Conservation (phyloP, 805 yeast genomes). For the Jamesozyma rosinii region DNA sequence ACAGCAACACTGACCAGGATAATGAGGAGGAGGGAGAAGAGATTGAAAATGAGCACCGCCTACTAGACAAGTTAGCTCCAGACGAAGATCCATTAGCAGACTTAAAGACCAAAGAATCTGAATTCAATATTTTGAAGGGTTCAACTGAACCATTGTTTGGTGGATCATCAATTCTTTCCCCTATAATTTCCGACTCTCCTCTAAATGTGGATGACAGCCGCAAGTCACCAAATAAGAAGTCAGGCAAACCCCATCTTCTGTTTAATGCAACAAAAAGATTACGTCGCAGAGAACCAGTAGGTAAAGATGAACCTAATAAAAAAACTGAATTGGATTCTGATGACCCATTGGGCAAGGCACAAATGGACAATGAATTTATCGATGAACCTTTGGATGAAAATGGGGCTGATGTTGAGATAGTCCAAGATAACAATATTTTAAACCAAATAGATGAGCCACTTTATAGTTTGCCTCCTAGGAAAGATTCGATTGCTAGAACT, state of each 20-base stretch:
- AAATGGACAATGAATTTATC: conserved; percentile 26
- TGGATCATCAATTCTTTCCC: conserved; percentile 15
- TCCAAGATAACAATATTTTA: conserved; percentile 12
- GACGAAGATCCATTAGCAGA: conserved; percentile 34
- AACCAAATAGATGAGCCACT: conserved; percentile 21
- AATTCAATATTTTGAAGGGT: conserved; percentile 15
- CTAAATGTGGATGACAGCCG: conserved; percentile 5
- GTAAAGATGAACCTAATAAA: conserved; percentile 14
- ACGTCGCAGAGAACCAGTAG: conserved; percentile 29
- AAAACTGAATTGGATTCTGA: conserved; percentile 4
- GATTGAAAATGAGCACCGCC: conserved; percentile 3
- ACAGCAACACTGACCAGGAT: not conserved
- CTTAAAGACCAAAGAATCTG: conserved; percentile 33
- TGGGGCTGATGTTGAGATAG: conserved; percentile 13
- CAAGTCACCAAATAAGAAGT: conserved; percentile 17
- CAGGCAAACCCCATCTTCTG: conserved; percentile 2
- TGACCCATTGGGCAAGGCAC: conserved; percentile 29
- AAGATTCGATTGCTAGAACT: not conserved
- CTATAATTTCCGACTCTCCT: conserved; percentile 10
- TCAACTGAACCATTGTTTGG: conserved; percentile 31
- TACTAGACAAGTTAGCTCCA: conserved; percentile 20
- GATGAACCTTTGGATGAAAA: conserved; percentile 28
- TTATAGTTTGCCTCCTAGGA: conserved; percentile 17
- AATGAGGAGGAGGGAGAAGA: conserved; percentile 10
- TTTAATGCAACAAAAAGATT: conserved; percentile 40